Percentiles rank a stretch among this genome's conserved stretches.
These are phyloP conservation scores for Tylopilus vinaceipallidus DNA, from an alignment of 768 basidiomycete species.

Conservation along the genomic window DNA sequence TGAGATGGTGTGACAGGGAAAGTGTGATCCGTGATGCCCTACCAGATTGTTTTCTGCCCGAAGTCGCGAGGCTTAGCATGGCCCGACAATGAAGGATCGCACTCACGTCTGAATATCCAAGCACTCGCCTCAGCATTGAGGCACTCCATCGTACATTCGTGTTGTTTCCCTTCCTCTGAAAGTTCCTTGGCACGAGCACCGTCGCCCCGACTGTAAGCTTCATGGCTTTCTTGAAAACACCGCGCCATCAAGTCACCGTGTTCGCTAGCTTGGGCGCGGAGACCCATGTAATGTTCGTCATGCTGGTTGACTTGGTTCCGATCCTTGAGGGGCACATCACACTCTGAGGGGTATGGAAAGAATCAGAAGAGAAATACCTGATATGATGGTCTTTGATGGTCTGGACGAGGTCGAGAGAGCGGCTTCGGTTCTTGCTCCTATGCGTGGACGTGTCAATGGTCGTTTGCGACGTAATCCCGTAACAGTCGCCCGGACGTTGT, in stretches of 20 bases:
- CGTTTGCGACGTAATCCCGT: conserved; percentile 2
- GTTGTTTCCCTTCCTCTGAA: conserved; percentile 75
- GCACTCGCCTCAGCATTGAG: conserved; percentile 80
- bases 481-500: background rate
- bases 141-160: conserved; percentile 73
- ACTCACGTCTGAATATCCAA: conserved; percentile 78
- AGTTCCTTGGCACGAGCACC: conserved; percentile 80
- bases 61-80: background rate
- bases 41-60: conserved; percentile 74
- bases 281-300: conserved; percentile 62
- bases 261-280: conserved; percentile 73
- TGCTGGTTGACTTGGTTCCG: conserved; percentile 63
- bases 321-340: conserved; percentile 37
- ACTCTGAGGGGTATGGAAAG: background rate
- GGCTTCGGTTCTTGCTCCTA: conserved; percentile 20
- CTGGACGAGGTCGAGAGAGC: conserved; percentile 14
- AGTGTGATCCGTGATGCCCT: background rate
- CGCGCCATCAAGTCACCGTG: conserved; percentile 79
- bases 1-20: background rate
- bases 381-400: conserved; percentile 12
- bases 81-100: background rate
- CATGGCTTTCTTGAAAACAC: conserved; percentile 68
- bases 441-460: conserved; percentile 1
- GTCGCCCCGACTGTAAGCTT: conserved; percentile 71
- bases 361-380: conserved; percentile 13